phyloP scores from a whole-genome alignment of 768 basidiomycete genomes.

The Kwoniella dejecticola region DNA sequence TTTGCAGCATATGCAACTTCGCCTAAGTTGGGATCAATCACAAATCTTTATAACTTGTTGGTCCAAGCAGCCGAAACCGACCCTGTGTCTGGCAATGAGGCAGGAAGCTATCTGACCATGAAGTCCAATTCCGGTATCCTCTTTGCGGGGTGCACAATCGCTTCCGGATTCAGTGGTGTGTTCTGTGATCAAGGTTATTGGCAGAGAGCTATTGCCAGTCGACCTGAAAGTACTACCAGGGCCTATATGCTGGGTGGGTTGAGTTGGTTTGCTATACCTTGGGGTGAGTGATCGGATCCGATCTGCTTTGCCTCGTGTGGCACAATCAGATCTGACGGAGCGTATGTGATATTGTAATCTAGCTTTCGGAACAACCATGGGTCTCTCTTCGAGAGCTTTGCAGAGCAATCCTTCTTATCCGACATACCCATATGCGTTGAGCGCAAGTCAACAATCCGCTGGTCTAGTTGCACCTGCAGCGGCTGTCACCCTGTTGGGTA shows the following conservation, averaged over 20 bases:
- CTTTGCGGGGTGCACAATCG: conserved; percentile 54
- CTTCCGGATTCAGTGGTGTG: conserved; percentile 29
- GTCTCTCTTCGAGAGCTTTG: conserved; percentile 58
- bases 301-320: no score
- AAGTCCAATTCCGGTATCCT: conserved; percentile 58
- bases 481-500: conserved; percentile 60
- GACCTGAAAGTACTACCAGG: conserved; percentile 55
- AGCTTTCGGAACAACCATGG: conserved; percentile 60
- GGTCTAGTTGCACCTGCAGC: conserved; percentile 61
- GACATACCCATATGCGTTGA: conserved; percentile 61
- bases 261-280: conserved; percentile 65
- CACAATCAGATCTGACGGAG: no score
- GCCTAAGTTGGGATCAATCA: conserved; percentile 58
- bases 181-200: conserved; percentile 57
- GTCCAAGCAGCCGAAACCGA: conserved; percentile 59
- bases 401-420: conserved; percentile 60
- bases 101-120: conserved; percentile 65
- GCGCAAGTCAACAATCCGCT: conserved; percentile 54
- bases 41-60: conserved; percentile 60
- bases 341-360: no score
- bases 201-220: conserved; percentile 60
- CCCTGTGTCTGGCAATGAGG: conserved; percentile 61
- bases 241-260: conserved; percentile 63
- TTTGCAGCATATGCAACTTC: conserved; percentile 43
- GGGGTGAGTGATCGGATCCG: conserved; percentile 35